A percentile compares a stretch with the other conserved stretches of the same genome.
These are phyloP conservation scores for Anethum foeniculum DNA, from an alignment of 140 eudicot species.

Conservation along the genomic window DNA sequence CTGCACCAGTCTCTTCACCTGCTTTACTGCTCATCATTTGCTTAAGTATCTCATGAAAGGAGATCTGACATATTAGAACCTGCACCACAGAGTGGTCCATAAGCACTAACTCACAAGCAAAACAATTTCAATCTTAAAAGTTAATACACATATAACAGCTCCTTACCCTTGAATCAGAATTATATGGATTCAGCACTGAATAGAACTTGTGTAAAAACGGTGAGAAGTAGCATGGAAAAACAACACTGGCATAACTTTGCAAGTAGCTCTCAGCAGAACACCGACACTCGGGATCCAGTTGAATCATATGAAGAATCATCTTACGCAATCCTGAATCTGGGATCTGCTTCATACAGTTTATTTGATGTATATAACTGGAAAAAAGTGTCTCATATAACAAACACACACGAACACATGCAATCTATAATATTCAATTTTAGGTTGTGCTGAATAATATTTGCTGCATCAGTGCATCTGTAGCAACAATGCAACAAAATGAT, in stretches of 20 bases:
- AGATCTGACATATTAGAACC: constrained; percentile 82
- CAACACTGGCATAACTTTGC: constrained; percentile 74
- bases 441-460: background rate
- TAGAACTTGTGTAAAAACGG: constrained; percentile 87
- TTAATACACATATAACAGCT: constrained; percentile 4
- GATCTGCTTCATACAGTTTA: constrained; percentile 41
- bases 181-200: constrained; percentile 64
- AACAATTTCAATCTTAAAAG: background rate
- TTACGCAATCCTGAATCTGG: constrained; percentile 96
- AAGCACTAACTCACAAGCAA: constrained; percentile 7
- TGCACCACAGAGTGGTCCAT: constrained; percentile 22
- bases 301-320: constrained; percentile 98
- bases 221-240: constrained; percentile 77
- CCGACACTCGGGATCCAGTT: constrained; percentile 76
- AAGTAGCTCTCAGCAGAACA: constrained; percentile 87
- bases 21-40: constrained; percentile 65
- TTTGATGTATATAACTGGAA: background rate
- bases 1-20: constrained; percentile 27
- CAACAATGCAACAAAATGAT: background rate
- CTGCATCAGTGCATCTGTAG: background rate
- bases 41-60: constrained; percentile 79
- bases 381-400: background rate
- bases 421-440: background rate
- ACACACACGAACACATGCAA: background rate
- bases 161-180: constrained; percentile 86